These are phyloP conservation scores for Penicillium concentricum DNA, from an alignment of 2,329 filamentous ascomycete species.

Conservation along the genomic window DNA sequence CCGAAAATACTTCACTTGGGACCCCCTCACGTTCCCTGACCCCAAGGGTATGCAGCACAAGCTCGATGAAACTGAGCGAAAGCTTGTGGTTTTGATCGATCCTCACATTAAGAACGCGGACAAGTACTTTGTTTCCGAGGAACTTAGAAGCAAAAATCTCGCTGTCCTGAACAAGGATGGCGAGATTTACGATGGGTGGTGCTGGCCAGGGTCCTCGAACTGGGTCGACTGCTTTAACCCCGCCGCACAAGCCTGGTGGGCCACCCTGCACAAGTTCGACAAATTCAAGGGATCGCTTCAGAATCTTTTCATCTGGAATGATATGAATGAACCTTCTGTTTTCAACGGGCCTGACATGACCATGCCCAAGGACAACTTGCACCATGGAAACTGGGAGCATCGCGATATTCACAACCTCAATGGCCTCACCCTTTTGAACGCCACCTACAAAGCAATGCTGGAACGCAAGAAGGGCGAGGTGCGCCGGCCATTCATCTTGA, in stretches of 20 bases:
- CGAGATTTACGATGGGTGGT: slow-evolving; percentile 92
- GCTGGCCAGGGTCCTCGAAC: slow-evolving; percentile 95
- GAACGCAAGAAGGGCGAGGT: slow-evolving; percentile 83
- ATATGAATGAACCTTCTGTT: slow-evolving; percentile 99
- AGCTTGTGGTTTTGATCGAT: slow-evolving; percentile 92
- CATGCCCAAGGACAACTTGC: slow-evolving; percentile 98
- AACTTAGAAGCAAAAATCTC: slow-evolving; percentile 79
- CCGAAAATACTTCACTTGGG: slow-evolving; percentile 98
- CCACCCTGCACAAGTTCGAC: slow-evolving; percentile 79
- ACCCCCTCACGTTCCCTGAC: slow-evolving; percentile 81
- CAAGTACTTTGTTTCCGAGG: slow-evolving; percentile 72
- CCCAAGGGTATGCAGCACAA: slow-evolving; percentile 86
- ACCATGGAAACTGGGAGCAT: slow-evolving; percentile 90
- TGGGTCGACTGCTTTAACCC: slow-evolving; percentile 98
- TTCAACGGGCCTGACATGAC: slow-evolving; percentile 98
- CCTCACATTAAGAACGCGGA: slow-evolving; percentile 95
- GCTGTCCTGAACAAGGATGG: slow-evolving; percentile 88
- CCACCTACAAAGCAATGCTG: slow-evolving; percentile 80
- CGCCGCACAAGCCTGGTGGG: slow-evolving; percentile 90
- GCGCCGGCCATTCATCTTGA: slow-evolving; percentile 86
- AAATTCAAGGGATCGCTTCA: slow-evolving; percentile 79
- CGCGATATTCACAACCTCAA: slow-evolving; percentile 95
- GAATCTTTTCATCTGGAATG: slow-evolving; percentile 97
- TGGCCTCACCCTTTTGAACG: slow-evolving; percentile 92
- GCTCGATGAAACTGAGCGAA: slow-evolving; percentile 78